Evolutionary conservation across 306 rosid genomes (phyloP).

Genomic region (Ochetophila trinervis): DNA sequence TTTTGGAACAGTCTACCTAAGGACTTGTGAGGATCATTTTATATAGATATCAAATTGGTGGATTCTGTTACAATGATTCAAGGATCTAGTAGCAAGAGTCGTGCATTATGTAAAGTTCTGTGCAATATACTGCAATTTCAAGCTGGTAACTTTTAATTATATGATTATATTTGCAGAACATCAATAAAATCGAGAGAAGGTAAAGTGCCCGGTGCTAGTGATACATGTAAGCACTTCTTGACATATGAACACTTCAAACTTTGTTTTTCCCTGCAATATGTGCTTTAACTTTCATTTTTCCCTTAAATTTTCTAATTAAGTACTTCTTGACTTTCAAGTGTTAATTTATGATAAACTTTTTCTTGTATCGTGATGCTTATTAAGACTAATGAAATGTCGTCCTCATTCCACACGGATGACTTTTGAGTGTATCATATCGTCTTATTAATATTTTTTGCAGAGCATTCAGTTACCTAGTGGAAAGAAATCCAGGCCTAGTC

Average conservation of each 20-base stretch:
- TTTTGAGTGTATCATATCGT: too few species aligned
- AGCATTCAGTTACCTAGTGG: too few species aligned
- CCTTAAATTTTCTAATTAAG: slow-evolving; percentile 4
- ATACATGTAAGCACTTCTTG: slow-evolving; percentile 79
- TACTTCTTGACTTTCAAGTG: too few species aligned
- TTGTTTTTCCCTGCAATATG: neutral
- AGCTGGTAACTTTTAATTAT: too few species aligned
- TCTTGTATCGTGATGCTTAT: neutral
- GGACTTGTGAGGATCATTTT: neutral
- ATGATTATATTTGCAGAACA: too few species aligned
- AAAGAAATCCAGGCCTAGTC: too few species aligned
- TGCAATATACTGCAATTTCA: too few species aligned
- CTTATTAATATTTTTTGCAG: too few species aligned
- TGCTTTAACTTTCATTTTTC: slow-evolving; percentile 9
- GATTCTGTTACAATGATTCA: slow-evolving; percentile 7
- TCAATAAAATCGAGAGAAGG: too few species aligned
- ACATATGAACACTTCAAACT: neutral
- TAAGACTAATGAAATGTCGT: too few species aligned
- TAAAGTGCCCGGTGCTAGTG: too few species aligned
- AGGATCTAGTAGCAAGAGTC: slow-evolving; percentile 3
- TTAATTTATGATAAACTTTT: neutral
- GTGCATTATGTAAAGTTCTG: slow-evolving; percentile 10
- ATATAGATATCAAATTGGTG: neutral
- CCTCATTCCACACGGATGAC: too few species aligned
- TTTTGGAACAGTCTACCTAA: slow-evolving; percentile 10